phyloP scores from a whole-genome alignment of 2,329 filamentous ascomycete genomes.

The Venturia aucupariae region DNA sequence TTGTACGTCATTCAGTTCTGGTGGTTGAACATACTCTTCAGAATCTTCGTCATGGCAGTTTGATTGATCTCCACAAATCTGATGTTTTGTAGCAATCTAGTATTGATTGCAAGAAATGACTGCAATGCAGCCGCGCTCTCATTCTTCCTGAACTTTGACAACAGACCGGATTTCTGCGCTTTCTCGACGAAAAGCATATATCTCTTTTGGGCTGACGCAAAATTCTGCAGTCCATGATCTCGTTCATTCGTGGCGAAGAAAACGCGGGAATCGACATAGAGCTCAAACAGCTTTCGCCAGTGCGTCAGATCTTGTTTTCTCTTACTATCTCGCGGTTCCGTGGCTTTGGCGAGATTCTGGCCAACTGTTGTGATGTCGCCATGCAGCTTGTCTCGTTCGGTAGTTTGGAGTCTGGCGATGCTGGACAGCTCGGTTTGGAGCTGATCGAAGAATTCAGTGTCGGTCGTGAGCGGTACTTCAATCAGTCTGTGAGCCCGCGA shows the following conservation, averaged over 20 bases:
- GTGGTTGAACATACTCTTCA: constrained; percentile 65
- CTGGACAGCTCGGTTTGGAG: constrained; percentile 62
- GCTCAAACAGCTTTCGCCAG: constrained; percentile 74
- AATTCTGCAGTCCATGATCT: constrained; percentile 59
- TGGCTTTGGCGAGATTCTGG: constrained; percentile 52
- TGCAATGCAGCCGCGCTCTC: constrained; percentile 56
- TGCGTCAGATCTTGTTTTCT: constrained; percentile 50
- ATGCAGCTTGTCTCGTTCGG: constrained; percentile 56
- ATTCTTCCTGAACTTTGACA: constrained; percentile 48
- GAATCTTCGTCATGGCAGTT: constrained; percentile 67
- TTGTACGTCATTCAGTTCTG: no score
- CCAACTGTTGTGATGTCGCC: constrained; percentile 56
- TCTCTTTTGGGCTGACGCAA: constrained; percentile 55
- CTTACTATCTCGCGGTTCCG: constrained; percentile 51
- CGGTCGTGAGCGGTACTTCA: constrained; percentile 69
- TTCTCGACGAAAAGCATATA: constrained; percentile 65
- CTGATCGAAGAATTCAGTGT: constrained; percentile 70
- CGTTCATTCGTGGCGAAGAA: constrained; percentile 73
- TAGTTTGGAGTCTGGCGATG: constrained; percentile 57
- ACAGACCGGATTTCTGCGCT: constrained; percentile 45
- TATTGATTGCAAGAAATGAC: constrained; percentile 64
- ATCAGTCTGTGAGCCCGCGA: constrained; percentile 37
- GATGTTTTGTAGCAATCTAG: constrained; percentile 65
- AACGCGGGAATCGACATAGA: constrained; percentile 69
- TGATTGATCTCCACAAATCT: constrained; percentile 80